Evolutionary conservation across 2,329 filamentous ascomycete species (phyloP), one percentile per base, ranked within the genome.

Genomic region (Fusarium xyrophilum): DNA sequence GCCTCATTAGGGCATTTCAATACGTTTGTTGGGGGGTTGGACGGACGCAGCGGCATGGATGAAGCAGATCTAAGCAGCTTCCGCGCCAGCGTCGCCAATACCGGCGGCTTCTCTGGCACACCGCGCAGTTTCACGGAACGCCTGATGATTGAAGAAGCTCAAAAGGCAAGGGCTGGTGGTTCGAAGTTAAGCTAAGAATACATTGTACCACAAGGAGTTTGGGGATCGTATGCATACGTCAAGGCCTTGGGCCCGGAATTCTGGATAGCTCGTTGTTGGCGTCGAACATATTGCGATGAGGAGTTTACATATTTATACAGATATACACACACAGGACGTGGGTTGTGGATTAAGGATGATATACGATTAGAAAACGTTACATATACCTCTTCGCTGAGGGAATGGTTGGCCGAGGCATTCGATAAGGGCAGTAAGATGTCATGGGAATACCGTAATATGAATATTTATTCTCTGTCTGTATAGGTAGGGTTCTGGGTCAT

Each of bases 1-100:
- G 81, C 79, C 14, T 81, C 81, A 14, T 75, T 86, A 52, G 84
- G 84, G 38, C 79, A 83, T 21, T 76, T 86, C 47, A 81, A 79
- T 63, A 81, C 79, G 25, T 86, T 86, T 73, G 83, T 87, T 12
- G 85, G 85, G 3, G 84, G 84, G 44, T 74, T 87, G 17, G 82
- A 85, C 64, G 83, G 83, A n/a, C 78, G 81, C 59, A 84, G 79
- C 56, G 83, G 82, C 14, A 79, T 84, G 63, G 83, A 85, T 56
- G 81, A 83, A 46, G 79, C 74, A 40, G 80, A 81, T 52, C 73
- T 81, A 42, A 82, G 75, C 54, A 83, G 81, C 65, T 84, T 82
- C 63, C 80, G 79, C 27, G 79, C 77, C 32, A 80, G 79, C 40
- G 69, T 82, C 33, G 78, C 79, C 17, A 77, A 78, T 28, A 65